Evolutionary conservation across 108 stramenopile genomes (phyloP).

Genomic region (Epipyxis sp.): DNA sequence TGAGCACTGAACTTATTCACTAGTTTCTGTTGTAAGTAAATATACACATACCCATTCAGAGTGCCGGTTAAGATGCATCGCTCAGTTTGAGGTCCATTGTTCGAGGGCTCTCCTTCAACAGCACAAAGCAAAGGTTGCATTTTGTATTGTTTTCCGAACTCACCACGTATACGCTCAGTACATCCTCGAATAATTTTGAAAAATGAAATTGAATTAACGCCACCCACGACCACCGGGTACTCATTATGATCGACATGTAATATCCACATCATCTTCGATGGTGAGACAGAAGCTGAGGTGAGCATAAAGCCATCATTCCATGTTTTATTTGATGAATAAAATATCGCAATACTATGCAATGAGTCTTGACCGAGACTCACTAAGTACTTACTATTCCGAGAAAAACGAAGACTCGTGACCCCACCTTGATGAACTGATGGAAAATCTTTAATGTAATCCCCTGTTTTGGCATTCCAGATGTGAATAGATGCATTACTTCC

Average conservation of each 20-base stretch:
- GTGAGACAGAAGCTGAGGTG: conserved; percentile 34
- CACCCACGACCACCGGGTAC: conserved; percentile 40
- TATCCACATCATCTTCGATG: too few relatives aligned
- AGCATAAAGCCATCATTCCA: conserved; percentile 36
- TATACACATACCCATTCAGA: conserved; percentile 44
- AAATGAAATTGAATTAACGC: conserved; percentile 43
- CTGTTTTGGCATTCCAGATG: conserved; percentile 45
- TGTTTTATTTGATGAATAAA: conserved; percentile 38
- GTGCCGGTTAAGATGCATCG: conserved; percentile 41
- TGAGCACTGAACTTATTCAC: conserved; percentile 34
- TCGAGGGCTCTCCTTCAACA: too few relatives aligned
- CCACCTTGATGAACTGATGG: conserved; percentile 43
- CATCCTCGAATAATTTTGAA: conserved; percentile 37
- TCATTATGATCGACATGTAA: too few relatives aligned
- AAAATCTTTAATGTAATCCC: conserved; percentile 30
- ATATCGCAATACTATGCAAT: conserved; percentile 48
- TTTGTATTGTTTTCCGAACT: conserved; percentile 42
- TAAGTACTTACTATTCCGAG: conserved; percentile 25
- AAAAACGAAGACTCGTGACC: conserved; percentile 31
- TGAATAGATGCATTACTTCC: conserved; percentile 30
- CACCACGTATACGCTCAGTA: conserved; percentile 9
- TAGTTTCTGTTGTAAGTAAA: conserved; percentile 40
- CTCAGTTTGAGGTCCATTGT: conserved; percentile 35
- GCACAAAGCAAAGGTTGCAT: conserved; percentile 50
- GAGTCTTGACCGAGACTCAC: conserved; percentile 39